phyloP scores from a whole-genome alignment of 805 yeast species.

The Cyberlindnera maritima region DNA sequence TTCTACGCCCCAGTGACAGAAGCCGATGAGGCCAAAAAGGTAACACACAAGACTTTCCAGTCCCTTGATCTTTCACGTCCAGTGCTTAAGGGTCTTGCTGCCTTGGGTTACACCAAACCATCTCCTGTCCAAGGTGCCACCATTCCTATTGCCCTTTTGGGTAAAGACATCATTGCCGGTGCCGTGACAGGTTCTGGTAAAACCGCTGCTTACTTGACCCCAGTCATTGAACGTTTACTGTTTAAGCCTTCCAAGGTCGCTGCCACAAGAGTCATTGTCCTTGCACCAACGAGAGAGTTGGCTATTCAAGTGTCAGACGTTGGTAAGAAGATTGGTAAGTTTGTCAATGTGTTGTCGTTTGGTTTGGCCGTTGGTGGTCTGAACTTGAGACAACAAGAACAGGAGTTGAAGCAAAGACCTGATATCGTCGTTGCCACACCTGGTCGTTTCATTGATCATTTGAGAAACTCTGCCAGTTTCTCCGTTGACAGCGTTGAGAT shows the following conservation, averaged over 20 bases:
- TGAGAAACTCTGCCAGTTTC: slow-evolving; percentile 91
- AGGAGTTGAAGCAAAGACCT: slow-evolving; percentile 86
- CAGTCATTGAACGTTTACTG: slow-evolving; percentile 86
- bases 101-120: slow-evolving; percentile 81
- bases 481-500: slow-evolving; percentile 89
- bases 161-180: slow-evolving; percentile 97
- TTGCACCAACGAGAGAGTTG: slow-evolving; percentile 96
- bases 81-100: slow-evolving; percentile 74
- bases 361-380: slow-evolving; percentile 99
- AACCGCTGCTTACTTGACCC: slow-evolving; percentile 97
- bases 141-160: slow-evolving; percentile 88
- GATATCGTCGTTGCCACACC: slow-evolving; percentile 98
- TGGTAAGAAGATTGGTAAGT: slow-evolving; percentile 79
- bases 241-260: slow-evolving; percentile 86
- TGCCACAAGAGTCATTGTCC: slow-evolving; percentile 84
- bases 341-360: slow-evolving; percentile 70
- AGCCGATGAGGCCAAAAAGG: slow-evolving; percentile 49
- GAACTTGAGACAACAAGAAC: slow-evolving; percentile 93
- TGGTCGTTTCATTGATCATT: slow-evolving; percentile 96
- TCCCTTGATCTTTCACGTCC: slow-evolving; percentile 86
- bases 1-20: slow-evolving; percentile 65
- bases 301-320: slow-evolving; percentile 96
- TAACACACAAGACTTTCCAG: slow-evolving; percentile 64
- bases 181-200: slow-evolving; percentile 99
- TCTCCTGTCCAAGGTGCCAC: slow-evolving; percentile 93